Percentiles rank a stretch among this genome's conserved stretches.
These are phyloP conservation scores for Neurospora hispaniola DNA, from an alignment of 495 filamentous ascomycete genomes.

Conservation along the genomic window DNA sequence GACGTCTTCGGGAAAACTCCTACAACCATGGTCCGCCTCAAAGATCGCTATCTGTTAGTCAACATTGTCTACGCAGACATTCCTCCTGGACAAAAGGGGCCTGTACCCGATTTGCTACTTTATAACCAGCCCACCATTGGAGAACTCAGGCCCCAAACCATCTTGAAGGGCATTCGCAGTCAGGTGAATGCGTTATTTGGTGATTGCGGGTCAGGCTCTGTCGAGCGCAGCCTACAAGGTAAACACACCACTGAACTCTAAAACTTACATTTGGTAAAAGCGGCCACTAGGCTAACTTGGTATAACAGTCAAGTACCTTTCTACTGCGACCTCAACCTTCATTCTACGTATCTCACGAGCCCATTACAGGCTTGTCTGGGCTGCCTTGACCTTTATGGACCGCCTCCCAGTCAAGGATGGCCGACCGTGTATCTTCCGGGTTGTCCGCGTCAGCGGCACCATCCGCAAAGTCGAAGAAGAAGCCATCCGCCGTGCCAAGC, in stretches of 20 bases:
- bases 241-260: conserved; percentile 12
- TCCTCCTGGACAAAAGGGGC: conserved; percentile 25
- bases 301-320: conserved; percentile 77
- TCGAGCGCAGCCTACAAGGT: conserved; percentile 56
- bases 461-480: conserved; percentile 88
- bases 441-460: conserved; percentile 88
- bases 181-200: conserved; percentile 67
- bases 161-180: conserved; percentile 57
- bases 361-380: conserved; percentile 80
- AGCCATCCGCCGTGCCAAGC: conserved; percentile 63
- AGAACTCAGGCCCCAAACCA: conserved; percentile 47
- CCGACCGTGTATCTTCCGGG: conserved; percentile 62
- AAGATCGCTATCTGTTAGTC: conserved; percentile 87
- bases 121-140: conserved; percentile 69
- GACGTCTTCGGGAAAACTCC: not conserved
- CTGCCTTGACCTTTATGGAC: conserved; percentile 75
- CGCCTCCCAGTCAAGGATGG: conserved; percentile 47
- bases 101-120: conserved; percentile 46
- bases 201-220: conserved; percentile 73
- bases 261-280: not conserved
- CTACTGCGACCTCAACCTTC: conserved; percentile 81
- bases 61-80: conserved; percentile 76
- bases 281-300: not conserved
- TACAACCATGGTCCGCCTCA: conserved; percentile 79
- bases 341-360: conserved; percentile 73